Base-by-base conservation (phyloP, 1,284 basidiomycete genomes). In the Malassezia obtusa region DNA sequence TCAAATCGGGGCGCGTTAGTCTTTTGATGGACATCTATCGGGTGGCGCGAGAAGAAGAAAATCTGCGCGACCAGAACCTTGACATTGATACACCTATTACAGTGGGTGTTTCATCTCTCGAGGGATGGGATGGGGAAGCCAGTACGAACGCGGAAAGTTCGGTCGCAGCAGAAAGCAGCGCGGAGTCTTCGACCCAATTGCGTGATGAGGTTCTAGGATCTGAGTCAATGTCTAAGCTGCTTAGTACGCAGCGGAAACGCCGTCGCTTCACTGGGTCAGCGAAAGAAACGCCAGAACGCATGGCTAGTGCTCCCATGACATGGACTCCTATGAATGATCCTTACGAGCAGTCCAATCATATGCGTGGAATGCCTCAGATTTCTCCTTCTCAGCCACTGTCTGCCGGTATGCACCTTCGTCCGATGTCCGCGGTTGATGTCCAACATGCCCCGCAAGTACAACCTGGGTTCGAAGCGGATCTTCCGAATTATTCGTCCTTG, bases 1-100 rank as follows among this genome's bases (percentile, higher is more conserved):
- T 79, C 52, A 75, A 76, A 24, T 72, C 73, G 3, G 75, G 77
- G 31, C 77, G 77, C 53, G 73, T 77, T 44, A 68, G 67, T 21
- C 73, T 78, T 52, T 61, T 80, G 4, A 74, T 76, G 43, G 78
- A 79, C 57, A 74, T 80, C 21, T 80, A 79, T 66, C 68, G 75
- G 38, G 75, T 79, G n/a, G 79, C 77, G 64, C 60, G 77, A 49
- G 68, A 70, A 49, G 68, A 70, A 48, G 68, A 70, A 48, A 59
- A 58, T 45, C 50, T 71, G 11, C 51, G 67, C 15, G 64, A 65
- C 31, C 51, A 45, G 21, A 53, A 57, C 5, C 33, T 37, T 4
- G 64, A 58, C 21, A 39, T 25, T 3, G 52, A 64, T 35, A 61
- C 53, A 10, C 59, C 60, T 35, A 53, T 69, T n/a, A 67, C 52